A percentile compares a stretch with the other conserved stretches of the same genome.
Conservation (phyloP, 2,329 filamentous ascomycete genomes). For the Colletotrichum sp. region DNA sequence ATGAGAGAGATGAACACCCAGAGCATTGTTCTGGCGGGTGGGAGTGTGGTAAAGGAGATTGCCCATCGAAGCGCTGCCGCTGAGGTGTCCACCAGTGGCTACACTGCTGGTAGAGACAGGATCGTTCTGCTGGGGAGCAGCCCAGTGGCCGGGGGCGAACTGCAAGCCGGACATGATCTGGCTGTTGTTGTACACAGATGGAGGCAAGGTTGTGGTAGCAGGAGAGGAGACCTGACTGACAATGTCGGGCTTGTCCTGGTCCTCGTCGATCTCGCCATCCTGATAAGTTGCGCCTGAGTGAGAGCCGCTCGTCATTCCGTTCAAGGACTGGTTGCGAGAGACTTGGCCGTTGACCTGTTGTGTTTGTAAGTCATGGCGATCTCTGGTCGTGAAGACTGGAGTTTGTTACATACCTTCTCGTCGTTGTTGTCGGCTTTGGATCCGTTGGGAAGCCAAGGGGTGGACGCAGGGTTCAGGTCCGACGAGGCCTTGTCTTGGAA, state of each 20-base stretch:
- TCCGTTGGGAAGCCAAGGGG: constrained; percentile 13
- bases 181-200: neutral
- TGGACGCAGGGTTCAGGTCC: constrained; percentile 13
- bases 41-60: neutral
- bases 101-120: neutral
- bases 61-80: constrained; percentile 7
- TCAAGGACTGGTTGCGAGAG: neutral
- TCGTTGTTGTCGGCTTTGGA: neutral
- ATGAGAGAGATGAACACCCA: neutral
- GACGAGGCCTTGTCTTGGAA: neutral
- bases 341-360: neutral
- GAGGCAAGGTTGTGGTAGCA: neutral
- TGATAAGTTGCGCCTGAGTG: neutral
- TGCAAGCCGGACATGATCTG: neutral
- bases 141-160: neutral
- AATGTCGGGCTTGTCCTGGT: neutral
- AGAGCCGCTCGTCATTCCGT: neutral
- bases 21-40: neutral
- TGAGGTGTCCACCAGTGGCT: neutral
- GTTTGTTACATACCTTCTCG: neutral
- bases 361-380: neutral
- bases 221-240: neutral
- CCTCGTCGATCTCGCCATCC: neutral
- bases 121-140: neutral
- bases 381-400: neutral